Conservation (phyloP, 495 filamentous ascomycete species). For the Penicillium arizonense region DNA sequence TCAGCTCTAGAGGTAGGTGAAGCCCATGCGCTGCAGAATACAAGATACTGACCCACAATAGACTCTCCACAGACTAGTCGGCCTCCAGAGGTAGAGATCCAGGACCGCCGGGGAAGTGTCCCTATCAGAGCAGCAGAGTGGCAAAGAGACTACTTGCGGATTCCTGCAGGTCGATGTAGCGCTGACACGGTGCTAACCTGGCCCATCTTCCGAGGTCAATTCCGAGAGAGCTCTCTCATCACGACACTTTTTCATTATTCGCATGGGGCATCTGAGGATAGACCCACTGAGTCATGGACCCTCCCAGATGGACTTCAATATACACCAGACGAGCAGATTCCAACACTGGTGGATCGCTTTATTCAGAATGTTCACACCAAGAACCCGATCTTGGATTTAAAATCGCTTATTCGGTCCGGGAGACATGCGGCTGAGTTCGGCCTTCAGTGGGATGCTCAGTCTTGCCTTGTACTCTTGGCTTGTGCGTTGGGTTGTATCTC, state of each 20-base stretch:
- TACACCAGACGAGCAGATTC: constrained; percentile 6
- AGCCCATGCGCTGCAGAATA: background rate
- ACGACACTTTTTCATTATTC: constrained; percentile 3
- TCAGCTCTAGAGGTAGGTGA: background rate
- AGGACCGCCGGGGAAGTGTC: background rate
- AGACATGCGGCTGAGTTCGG: constrained; percentile 17
- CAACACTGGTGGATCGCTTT: constrained; percentile 20
- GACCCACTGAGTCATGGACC: background rate
- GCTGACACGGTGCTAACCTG: constrained; percentile 7
- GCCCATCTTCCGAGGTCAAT: constrained; percentile 4
- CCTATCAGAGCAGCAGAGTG: background rate
- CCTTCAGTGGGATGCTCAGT: constrained; percentile 24
- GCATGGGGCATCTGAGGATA: background rate
- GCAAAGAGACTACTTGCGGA: constrained; percentile 6
- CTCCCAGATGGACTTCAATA: constrained; percentile 3
- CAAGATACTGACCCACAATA: background rate
- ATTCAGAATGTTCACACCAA: constrained; percentile 33
- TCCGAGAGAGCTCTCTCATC: constrained; percentile 3
- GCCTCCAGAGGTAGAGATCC: background rate
- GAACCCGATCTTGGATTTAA: constrained; percentile 31
- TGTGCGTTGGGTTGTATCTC: constrained; percentile 12
- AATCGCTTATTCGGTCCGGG: constrained; percentile 5
- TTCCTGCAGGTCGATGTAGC: constrained; percentile 2
- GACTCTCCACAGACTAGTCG: background rate
- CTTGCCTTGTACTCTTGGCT: constrained; percentile 28